Base-by-base conservation (phyloP, 1,284 basidiomycete genomes). In the Macrocystidia cucumis region DNA sequence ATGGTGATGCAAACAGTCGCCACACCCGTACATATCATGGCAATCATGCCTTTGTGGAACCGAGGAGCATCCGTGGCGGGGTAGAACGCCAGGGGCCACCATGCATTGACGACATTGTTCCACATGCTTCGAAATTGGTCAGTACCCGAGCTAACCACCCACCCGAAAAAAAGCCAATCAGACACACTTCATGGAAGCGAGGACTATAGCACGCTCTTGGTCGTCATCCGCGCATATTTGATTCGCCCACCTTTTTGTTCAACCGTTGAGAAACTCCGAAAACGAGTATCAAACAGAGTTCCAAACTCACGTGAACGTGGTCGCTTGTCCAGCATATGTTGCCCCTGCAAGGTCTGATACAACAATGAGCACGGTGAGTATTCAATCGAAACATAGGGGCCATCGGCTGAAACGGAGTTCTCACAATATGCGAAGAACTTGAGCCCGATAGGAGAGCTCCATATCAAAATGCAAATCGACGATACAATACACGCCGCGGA, bases 121-220 rank as follows among this genome's bases (percentile, higher is more conserved):
- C 76, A 79, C 77, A 79, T 79, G 47, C 78, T 79, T 33, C n/a
- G n/a, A n/a, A n/a, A n/a, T n/a, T n/a, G n/a, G n/a, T n/a, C n/a
- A n/a, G n/a, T n/a, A n/a, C n/a, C n/a, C n/a, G n/a, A n/a, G n/a
- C n/a, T n/a, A n/a, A n/a, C n/a, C n/a, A n/a, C n/a, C n/a, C n/a
- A n/a, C n/a, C n/a, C n/a, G n/a, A n/a, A n/a, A n/a, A n/a, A n/a
- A n/a, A n/a, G n/a, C n/a, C n/a, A n/a, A n/a, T n/a, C n/a, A n/a
- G n/a, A n/a, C n/a, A n/a, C 32, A 76, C 74, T 80, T 79, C 78
- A 81, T 82, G 5, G 77, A 80, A 20, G 74, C 78, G 19, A 81
- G 62, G 11, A 83, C 78, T 30, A 83, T 62, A 11, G 63, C 74
- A 22, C 79, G 68, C 50, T 80, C 78, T 50, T 76, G 75, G 48